A percentile compares a stretch with the other conserved stretches of the same genome.
phyloP scores from a whole-genome alignment of 2,329 filamentous ascomycete species.

The Lasiodiplodia sp. region DNA sequence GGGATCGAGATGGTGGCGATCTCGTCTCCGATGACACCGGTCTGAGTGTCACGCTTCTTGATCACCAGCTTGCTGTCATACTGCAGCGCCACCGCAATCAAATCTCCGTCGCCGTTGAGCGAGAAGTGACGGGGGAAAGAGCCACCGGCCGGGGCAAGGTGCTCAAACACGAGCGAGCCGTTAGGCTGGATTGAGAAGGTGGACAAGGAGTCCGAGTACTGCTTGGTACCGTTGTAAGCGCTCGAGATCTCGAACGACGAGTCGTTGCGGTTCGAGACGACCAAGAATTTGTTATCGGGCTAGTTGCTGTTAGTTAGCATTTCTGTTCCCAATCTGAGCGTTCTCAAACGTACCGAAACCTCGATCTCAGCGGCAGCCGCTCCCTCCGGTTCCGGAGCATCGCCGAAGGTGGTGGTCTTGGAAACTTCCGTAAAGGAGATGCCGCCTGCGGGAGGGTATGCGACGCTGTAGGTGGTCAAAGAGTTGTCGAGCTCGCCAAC shows the following conservation, averaged over 20 bases:
- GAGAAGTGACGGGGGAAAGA: constrained; percentile 71
- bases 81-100: constrained; percentile 73
- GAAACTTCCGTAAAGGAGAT: constrained; percentile 58
- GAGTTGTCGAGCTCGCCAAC: constrained; percentile 67
- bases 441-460: constrained; percentile 53
- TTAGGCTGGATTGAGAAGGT: constrained; percentile 65
- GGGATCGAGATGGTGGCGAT: constrained; percentile 39
- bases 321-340: not conserved
- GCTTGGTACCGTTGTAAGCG: constrained; percentile 43
- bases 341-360: constrained; percentile 60
- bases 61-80: constrained; percentile 66
- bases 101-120: constrained; percentile 68
- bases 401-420: constrained; percentile 52
- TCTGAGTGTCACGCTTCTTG: constrained; percentile 64
- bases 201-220: constrained; percentile 65
- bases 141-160: constrained; percentile 70
- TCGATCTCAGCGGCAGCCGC: constrained; percentile 63
- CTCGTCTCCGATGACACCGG: constrained; percentile 64
- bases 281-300: constrained; percentile 64
- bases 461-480: constrained; percentile 64
- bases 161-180: constrained; percentile 64
- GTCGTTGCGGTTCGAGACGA: constrained; percentile 73
- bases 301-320: constrained; percentile 29
- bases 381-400: constrained; percentile 39
- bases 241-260: constrained; percentile 61